These are phyloP conservation scores for Lentinula aciculospora DNA, from an alignment of 768 basidiomycete genomes.

Conservation along the genomic window DNA sequence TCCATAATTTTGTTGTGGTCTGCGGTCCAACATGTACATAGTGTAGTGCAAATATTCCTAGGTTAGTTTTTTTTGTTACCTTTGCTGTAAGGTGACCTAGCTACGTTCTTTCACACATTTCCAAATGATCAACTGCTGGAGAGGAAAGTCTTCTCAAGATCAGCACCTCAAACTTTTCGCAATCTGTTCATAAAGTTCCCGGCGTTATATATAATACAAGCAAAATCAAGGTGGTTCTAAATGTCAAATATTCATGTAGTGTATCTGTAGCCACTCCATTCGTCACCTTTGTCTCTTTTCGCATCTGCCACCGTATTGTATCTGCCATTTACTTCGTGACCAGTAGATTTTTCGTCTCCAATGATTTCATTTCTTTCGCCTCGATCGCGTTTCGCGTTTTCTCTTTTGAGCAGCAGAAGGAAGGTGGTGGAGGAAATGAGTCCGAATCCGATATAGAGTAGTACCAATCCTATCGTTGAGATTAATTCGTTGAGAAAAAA, in stretches of 20 bases:
- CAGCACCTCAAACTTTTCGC: too few relatives aligned
- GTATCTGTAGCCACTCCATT: slow-evolving; percentile 75
- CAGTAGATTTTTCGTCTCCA: slow-evolving; percentile 30
- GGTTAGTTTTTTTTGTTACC: too few relatives aligned
- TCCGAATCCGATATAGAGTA: slow-evolving; percentile 68
- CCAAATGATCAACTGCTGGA: too few relatives aligned
- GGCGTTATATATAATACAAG: too few relatives aligned
- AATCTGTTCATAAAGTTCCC: too few relatives aligned
- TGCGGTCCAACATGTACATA: neutral
- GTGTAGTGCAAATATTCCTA: neutral
- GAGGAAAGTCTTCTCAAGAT: too few relatives aligned
- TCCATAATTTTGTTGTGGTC: neutral
- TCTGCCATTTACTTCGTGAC: slow-evolving; percentile 47
- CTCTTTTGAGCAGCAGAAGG: slow-evolving; percentile 40
- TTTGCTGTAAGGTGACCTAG: too few relatives aligned
- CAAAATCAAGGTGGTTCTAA: too few relatives aligned
- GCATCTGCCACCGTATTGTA: slow-evolving; percentile 58
- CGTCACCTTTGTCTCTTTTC: slow-evolving; percentile 64
- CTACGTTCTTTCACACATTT: too few relatives aligned
- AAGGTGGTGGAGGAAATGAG: slow-evolving; percentile 39
- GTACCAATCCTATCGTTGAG: slow-evolving; percentile 51
- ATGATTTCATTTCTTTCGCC: slow-evolving; percentile 71
- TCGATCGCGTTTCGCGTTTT: slow-evolving; percentile 61
- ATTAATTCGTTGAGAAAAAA: neutral
- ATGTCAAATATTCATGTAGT: slow-evolving; percentile 30